Percentiles rank a stretch among this genome's conserved stretches.
These are phyloP conservation scores for Vaccinium vitisidaea DNA, from an alignment of 148 eudicot genomes.

Conservation along the genomic window DNA sequence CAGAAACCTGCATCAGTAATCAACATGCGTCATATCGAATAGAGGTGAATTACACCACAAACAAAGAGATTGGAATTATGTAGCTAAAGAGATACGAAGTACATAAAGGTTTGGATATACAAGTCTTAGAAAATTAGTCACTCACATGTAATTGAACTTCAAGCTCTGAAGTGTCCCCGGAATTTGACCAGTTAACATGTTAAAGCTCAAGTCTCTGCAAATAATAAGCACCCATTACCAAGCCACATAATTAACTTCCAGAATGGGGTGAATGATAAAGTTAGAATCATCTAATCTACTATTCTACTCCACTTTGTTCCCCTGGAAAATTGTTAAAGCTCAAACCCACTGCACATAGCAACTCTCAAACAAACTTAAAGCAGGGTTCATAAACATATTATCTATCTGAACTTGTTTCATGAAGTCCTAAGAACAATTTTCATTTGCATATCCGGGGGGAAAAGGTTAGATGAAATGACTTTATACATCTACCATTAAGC, in stretches of 20 bases:
- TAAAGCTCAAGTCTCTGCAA: slow-evolving; percentile 68
- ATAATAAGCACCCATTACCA: background rate
- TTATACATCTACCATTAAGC: background rate
- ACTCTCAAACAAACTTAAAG: background rate
- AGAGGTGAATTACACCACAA: background rate
- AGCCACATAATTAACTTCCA: background rate
- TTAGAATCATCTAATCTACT: background rate
- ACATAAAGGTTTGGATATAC: background rate
- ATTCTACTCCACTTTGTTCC: background rate
- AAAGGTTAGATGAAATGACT: background rate
- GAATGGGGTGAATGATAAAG: background rate
- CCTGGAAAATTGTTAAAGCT: background rate
- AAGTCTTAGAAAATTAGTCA: background rate
- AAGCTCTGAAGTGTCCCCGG: slow-evolving; percentile 32
- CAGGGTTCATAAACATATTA: background rate
- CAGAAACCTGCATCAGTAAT: slow-evolving; percentile 42
- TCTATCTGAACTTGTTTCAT: background rate
- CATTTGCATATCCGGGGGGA: background rate
- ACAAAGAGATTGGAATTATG: background rate
- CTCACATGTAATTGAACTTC: slow-evolving; percentile 37
- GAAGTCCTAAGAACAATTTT: background rate
- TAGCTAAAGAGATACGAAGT: background rate
- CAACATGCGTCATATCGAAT: background rate
- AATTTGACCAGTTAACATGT: slow-evolving; percentile 48
- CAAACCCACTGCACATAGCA: background rate